Percentiles rank a stretch among this genome's conserved stretches.
These are phyloP conservation scores for Pythium diclinum DNA, from an alignment of 352 stramenopile species.

Conservation along the genomic window DNA sequence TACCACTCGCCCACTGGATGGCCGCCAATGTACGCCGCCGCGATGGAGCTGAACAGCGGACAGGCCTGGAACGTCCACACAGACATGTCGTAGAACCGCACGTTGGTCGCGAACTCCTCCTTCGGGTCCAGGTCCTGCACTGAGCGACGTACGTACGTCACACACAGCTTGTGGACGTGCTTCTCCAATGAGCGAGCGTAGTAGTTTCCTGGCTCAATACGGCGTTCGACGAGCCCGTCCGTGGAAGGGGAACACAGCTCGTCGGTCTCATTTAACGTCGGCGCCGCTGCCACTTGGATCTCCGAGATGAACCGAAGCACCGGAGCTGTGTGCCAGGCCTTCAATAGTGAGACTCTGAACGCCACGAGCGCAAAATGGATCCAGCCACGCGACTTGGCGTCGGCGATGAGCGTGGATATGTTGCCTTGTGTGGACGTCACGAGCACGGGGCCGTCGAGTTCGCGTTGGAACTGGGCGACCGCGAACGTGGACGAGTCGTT, in stretches of 20 bases:
- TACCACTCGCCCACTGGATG: background rate
- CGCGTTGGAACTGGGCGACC: slow-evolving; percentile 10
- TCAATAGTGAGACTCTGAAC: background rate
- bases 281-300: background rate
- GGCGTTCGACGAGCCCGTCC: background rate
- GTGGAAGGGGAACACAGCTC: background rate
- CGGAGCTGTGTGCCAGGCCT: slow-evolving; percentile 4
- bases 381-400: background rate
- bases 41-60: slow-evolving; percentile 7
- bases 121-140: slow-evolving; percentile 15
- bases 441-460: background rate
- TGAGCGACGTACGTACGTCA: slow-evolving; percentile 14
- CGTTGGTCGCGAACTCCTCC: slow-evolving; percentile 6
- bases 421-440: background rate
- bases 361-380: background rate
- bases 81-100: slow-evolving; percentile 5
- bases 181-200: background rate
- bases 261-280: background rate
- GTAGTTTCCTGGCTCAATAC: slow-evolving; percentile 14
- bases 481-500: slow-evolving; percentile 4
- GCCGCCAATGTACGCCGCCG: slow-evolving; percentile 4
- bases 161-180: slow-evolving; percentile 1
- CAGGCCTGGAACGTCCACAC: slow-evolving; percentile 16
- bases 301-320: slow-evolving; percentile 6
- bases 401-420: background rate